Evolutionary conservation across 2,329 filamentous ascomycete species (phyloP).

Genomic region (Sarocladium oryzae): DNA sequence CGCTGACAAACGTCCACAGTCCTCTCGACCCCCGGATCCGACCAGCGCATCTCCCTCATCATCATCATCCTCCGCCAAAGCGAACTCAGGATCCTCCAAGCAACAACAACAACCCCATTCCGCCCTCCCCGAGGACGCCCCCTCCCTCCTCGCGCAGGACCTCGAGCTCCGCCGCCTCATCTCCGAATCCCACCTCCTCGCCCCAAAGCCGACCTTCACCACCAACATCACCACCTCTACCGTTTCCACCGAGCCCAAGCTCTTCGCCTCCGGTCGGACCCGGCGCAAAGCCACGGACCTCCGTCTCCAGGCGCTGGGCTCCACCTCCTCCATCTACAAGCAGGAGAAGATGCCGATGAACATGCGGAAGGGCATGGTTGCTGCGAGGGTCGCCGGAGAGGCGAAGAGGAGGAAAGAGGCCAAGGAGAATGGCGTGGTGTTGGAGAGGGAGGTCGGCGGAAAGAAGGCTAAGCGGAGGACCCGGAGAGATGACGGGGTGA

Average conservation of each 20-base stretch:
- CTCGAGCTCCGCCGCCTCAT: constrained; percentile 86
- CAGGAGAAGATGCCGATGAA: constrained; percentile 87
- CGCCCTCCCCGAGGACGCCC: constrained; percentile 48
- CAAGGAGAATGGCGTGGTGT: constrained; percentile 80
- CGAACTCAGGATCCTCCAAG: constrained; percentile 22
- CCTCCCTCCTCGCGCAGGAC: constrained; percentile 79
- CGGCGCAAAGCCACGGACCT: constrained; percentile 78
- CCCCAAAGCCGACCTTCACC: constrained; percentile 37
- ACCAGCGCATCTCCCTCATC: constrained; percentile 15
- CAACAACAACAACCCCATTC: background rate
- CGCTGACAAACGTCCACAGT: constrained; percentile 22
- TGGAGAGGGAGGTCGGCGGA: constrained; percentile 50
- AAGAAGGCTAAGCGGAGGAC: constrained; percentile 33
- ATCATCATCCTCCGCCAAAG: constrained; percentile 17
- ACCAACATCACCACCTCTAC: constrained; percentile 32
- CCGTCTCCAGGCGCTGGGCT: constrained; percentile 73
- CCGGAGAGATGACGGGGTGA: constrained; percentile 54
- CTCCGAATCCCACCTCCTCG: constrained; percentile 81
- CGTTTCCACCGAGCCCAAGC: constrained; percentile 24
- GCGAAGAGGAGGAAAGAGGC: constrained; percentile 69
- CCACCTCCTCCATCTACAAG: constrained; percentile 65
- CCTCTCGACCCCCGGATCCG: constrained; percentile 43
- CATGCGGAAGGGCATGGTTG: constrained; percentile 76
- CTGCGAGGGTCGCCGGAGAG: constrained; percentile 60
- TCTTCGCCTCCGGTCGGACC: constrained; percentile 57